Evolutionary conservation across 2,329 filamentous ascomycete genomes (phyloP).

Genomic region (Fusarium sublunatum): DNA sequence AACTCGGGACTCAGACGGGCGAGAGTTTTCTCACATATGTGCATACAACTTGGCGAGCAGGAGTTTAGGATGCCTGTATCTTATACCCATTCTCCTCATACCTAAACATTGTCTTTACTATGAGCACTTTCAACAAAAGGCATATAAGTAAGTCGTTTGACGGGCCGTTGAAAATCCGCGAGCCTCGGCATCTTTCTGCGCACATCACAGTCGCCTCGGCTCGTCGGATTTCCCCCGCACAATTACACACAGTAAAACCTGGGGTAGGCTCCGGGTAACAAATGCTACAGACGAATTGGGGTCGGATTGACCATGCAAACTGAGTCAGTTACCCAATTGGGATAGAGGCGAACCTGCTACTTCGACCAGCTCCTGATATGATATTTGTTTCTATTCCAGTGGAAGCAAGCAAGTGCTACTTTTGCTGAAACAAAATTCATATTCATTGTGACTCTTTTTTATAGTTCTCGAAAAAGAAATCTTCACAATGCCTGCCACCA

Average conservation of each 20-base stretch:
- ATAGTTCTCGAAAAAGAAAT: neutral
- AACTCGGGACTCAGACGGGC: no score
- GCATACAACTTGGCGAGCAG: constrained; percentile 44
- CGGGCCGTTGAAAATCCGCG: constrained; percentile 16
- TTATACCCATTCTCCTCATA: no score
- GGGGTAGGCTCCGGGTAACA: constrained; percentile 37
- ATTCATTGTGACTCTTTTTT: no score
- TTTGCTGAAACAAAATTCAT: neutral
- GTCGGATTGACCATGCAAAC: neutral
- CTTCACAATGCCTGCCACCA: constrained; percentile 60
- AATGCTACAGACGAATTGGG: constrained; percentile 2
- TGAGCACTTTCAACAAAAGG: no score
- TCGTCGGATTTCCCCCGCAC: constrained; percentile 36
- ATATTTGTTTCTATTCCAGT: neutral
- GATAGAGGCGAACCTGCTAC: constrained; percentile 16
- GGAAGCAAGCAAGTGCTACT: constrained; percentile 30
- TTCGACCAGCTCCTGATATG: no score
- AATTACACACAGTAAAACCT: constrained; percentile 8
- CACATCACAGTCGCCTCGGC: constrained; percentile 31
- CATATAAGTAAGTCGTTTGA: neutral
- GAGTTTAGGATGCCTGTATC: no score
- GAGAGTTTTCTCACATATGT: no score
- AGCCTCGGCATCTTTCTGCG: constrained; percentile 37
- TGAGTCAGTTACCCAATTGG: constrained; percentile 27
- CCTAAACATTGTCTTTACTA: no score